Percentiles rank a stretch among this genome's conserved stretches.
These are phyloP conservation scores for Bonia amplexicaulis DNA, from an alignment of 176 grass and related monocot species.

Conservation along the genomic window DNA sequence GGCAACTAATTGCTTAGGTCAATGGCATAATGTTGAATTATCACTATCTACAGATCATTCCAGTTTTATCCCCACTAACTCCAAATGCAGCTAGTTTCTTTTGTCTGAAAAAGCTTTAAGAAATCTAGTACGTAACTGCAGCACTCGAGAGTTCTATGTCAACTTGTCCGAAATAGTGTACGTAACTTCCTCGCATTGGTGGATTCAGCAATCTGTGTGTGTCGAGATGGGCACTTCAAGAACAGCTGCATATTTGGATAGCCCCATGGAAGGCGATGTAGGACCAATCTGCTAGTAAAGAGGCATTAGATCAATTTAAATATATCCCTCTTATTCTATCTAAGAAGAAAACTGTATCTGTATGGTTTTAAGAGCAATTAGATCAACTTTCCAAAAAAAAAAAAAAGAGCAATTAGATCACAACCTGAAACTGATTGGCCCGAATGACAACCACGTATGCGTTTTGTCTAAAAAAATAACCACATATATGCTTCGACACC, in stretches of 20 bases:
- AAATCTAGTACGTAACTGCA: not conserved
- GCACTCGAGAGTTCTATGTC: not conserved
- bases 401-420: not conserved
- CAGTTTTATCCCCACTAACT: not conserved
- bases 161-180: not conserved
- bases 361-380: not conserved
- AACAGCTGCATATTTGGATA: slow-evolving; percentile 1
- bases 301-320: not conserved
- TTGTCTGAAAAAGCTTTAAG: slow-evolving; percentile 9
- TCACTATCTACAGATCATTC: not conserved
- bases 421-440: not conserved
- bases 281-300: slow-evolving; percentile 3
- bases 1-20: slow-evolving; percentile 11
- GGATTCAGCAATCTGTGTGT: slow-evolving; percentile 2
- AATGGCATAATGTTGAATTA: not conserved
- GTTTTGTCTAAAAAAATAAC: not conserved
- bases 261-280: not conserved
- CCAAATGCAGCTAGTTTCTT: slow-evolving; percentile 6
- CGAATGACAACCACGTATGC: not conserved
- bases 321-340: not conserved
- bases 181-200: slow-evolving; percentile 14
- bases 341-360: not conserved
- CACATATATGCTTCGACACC: slow-evolving; percentile 29
- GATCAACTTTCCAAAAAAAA: too few relatives aligned
- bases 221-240: not conserved